Conservation (phyloP, 192 early-diverging fungal species). For the Coemansia asiatica region DNA sequence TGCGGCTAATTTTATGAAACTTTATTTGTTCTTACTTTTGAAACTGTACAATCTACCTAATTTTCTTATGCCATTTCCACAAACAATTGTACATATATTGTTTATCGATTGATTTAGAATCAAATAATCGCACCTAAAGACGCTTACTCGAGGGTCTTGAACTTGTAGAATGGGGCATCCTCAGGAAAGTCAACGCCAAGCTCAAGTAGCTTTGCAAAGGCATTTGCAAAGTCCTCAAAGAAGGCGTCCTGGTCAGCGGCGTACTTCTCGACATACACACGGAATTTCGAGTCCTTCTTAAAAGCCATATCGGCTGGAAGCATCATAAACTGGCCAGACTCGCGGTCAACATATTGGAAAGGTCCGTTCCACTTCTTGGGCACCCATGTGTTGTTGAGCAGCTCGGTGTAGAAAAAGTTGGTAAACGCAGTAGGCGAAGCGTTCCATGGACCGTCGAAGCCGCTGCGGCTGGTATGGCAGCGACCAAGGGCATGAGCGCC, state of each 20-base stretch:
- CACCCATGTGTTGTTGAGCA: conserved; percentile 78
- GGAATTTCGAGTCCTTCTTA: conserved; percentile 66
- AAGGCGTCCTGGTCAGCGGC: conserved; percentile 82
- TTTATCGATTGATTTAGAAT: no score
- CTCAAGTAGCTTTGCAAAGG: conserved; percentile 83
- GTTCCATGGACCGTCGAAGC: conserved; percentile 89
- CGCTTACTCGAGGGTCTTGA: conserved; percentile 57
- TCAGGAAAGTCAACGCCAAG: conserved; percentile 76
- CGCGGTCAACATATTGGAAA: conserved; percentile 86
- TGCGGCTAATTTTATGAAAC: no score
- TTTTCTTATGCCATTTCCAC: conserved; percentile 3
- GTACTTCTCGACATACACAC: conserved; percentile 79
- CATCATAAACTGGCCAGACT: conserved; percentile 65
- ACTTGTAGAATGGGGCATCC: conserved; percentile 65
- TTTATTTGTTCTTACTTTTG: no score
- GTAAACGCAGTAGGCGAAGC: conserved; percentile 84
- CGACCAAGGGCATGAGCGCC: conserved; percentile 79
- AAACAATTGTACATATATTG: neutral
- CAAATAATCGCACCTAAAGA: neutral
- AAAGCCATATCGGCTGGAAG: conserved; percentile 71
- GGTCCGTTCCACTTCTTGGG: conserved; percentile 80
- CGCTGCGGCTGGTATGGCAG: conserved; percentile 73
- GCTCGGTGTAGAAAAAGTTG: conserved; percentile 83
- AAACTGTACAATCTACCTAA: no score
- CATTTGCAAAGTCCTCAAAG: conserved; percentile 88